Conservation (phyloP, 495 filamentous ascomycete genomes). For the Xylaria flabelliformis region DNA sequence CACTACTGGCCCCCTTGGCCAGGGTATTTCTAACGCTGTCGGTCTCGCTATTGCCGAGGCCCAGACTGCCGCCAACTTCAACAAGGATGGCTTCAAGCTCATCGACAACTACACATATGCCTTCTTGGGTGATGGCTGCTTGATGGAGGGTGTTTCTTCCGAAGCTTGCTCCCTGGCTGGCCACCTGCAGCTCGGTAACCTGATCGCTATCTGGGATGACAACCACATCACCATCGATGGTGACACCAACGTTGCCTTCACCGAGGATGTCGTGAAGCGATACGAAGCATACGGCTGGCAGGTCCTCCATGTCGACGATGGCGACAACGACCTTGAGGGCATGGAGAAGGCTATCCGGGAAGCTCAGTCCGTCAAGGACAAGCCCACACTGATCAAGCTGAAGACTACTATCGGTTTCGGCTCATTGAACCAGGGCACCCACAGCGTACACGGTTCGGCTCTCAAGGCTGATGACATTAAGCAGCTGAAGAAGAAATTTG, state of each 20-base stretch:
- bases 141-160: constrained; percentile 96
- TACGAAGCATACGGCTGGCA: constrained; percentile 99
- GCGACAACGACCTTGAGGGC: constrained; percentile 84
- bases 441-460: constrained; percentile 92
- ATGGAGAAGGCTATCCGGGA: constrained; percentile 90
- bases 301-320: constrained; percentile 81
- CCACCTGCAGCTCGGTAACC: constrained; percentile 95
- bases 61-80: constrained; percentile 88
- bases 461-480: constrained; percentile 93
- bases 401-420: constrained; percentile 98
- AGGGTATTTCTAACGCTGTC: constrained; percentile 94
- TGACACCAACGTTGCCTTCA: constrained; percentile 94
- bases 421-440: constrained; percentile 90
- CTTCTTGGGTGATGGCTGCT: constrained; percentile 98
- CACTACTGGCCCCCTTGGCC: constrained; percentile 94
- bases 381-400: constrained; percentile 96
- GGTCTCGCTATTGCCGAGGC: constrained; percentile 96
- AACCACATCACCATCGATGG: constrained; percentile 97
- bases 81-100: constrained; percentile 93
- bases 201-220: constrained; percentile 97
- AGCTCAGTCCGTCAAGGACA: constrained; percentile 87
- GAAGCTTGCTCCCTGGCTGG: constrained; percentile 93
- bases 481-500: constrained; percentile 90
- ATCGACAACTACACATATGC: constrained; percentile 95
- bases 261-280: constrained; percentile 93